Percentiles rank a stretch among this genome's conserved stretches.
phyloP scores from a whole-genome alignment of 1,139 yeast species.

The Torulaspora globosa region DNA sequence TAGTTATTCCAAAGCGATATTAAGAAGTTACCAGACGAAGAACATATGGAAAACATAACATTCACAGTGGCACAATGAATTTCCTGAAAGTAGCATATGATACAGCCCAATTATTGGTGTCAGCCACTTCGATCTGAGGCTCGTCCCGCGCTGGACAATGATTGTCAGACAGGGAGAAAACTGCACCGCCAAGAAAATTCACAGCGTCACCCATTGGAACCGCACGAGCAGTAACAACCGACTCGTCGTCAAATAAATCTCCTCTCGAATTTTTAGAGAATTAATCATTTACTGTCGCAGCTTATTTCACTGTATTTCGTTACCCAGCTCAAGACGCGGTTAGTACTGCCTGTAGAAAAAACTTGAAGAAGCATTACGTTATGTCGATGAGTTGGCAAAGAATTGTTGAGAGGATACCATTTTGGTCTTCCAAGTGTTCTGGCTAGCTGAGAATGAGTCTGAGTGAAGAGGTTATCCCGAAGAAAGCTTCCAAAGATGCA shows the following conservation, averaged over 20 bases:
- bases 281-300: background rate
- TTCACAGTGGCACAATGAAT: background rate
- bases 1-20: background rate
- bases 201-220: too few relatives aligned
- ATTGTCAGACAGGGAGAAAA: too few relatives aligned
- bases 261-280: too few relatives aligned
- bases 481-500: background rate
- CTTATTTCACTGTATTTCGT: background rate
- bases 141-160: too few relatives aligned
- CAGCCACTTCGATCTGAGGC: too few relatives aligned
- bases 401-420: background rate
- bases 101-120: too few relatives aligned
- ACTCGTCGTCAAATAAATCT: too few relatives aligned
- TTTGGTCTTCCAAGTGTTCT: background rate
- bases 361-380: background rate
- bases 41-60: background rate
- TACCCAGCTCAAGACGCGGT: background rate
- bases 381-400: background rate
- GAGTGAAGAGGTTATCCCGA: background rate
- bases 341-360: background rate
- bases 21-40: background rate
- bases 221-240: too few relatives aligned
- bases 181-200: too few relatives aligned
- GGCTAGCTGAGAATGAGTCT: constrained; percentile 1
- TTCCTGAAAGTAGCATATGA: too few relatives aligned